phyloP scores from a whole-genome alignment of 148 eudicot genomes.

The Silene conica region DNA sequence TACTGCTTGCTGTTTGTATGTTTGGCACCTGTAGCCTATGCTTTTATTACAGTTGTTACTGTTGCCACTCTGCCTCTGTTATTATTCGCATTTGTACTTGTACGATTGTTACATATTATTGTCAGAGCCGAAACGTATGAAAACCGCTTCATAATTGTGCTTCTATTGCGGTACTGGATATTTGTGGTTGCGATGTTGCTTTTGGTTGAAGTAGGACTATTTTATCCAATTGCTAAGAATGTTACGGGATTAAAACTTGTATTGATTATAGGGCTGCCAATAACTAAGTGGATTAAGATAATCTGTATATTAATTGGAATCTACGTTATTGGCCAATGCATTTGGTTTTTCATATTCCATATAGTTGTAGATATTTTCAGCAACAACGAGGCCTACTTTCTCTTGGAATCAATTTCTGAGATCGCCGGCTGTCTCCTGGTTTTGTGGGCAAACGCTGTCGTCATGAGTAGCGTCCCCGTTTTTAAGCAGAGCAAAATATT shows the following conservation, averaged over 20 bases:
- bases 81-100: not conserved
- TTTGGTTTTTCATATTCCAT: not conserved
- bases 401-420: not conserved
- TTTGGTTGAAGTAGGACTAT: not conserved
- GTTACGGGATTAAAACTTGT: not conserved
- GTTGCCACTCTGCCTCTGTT: conserved; percentile 1
- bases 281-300: conserved; percentile 18
- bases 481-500: not conserved
- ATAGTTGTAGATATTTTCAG: too few relatives aligned
- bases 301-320: conserved; percentile 6
- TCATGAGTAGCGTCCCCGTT: not conserved
- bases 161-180: not conserved
- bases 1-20: not conserved
- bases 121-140: not conserved
- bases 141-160: not conserved
- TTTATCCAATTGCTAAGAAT: conserved; percentile 16
- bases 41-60: not conserved
- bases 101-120: conserved; percentile 8
- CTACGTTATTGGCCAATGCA: not conserved
- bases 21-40: not conserved
- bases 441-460: conserved; percentile 1
- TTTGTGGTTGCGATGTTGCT: not conserved
- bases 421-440: not conserved
- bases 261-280: not conserved
- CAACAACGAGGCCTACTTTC: too few relatives aligned